Base-by-base conservation (phyloP, 2,329 filamentous ascomycete genomes). In the Cylindrodendrum hubeiense region DNA sequence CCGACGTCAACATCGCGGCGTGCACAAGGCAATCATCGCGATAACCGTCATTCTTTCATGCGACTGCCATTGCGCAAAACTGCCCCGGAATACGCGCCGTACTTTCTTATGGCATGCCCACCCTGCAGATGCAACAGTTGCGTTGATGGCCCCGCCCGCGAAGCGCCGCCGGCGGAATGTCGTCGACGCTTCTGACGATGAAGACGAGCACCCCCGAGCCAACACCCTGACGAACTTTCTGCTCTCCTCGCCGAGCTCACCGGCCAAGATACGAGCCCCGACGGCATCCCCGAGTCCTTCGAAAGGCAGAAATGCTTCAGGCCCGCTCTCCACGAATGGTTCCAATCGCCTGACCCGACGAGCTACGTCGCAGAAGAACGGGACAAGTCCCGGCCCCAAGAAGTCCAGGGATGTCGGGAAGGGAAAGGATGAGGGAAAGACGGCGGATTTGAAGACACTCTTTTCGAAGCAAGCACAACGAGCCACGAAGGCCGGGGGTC, bases 391-490 rank as follows among this genome's bases (percentile, higher is more conserved):
- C 72, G 79, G 72, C 65, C 75, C 79, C 24, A 81, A 80, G 62
- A 87, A 84, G 71, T 65, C 75, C 3, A 82, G 78, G 28, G 77
- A 73, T 34, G 71, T 72, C 41, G 74, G 72, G n/a, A 85, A 82
- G 65, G 66, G 76, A 6, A 82, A 83, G 7, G 85, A 86, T 56
- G 87, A 83, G 67, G 84, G 83, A 5, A 87, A 85, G 66, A 85
- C 85, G 7, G 87, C 83, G 4, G 85, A 91, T 69, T 80, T 91
- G 15, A 81, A 85, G 71, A 83, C 86, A 0, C 81, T 91, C 19
- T 91, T 91, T 69, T 89, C 88, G 19, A 89, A 84, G 53, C 89
- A 91, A 74, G 85, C 85, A 8, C 86, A 89, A 67, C 83, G 82
- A 41, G 81, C 81, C 21, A 75, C 80, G 34, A 79, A 76, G 57